A percentile compares a stretch with the other conserved stretches of the same genome.
These are phyloP conservation scores for Aeschynomene evenia DNA, from an alignment of 306 rosid species.

Conservation along the genomic window DNA sequence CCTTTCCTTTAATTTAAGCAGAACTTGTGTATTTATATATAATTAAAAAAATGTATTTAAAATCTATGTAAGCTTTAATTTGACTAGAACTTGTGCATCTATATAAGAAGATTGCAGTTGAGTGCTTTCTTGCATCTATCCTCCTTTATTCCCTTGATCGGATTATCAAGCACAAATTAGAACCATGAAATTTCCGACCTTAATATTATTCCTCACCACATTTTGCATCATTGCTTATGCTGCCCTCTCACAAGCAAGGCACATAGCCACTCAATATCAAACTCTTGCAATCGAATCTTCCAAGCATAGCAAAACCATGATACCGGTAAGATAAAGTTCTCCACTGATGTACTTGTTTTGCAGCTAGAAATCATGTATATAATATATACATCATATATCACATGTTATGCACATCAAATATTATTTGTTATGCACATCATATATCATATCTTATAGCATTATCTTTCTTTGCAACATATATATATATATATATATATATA, in stretches of 20 bases:
- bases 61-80: too few species aligned
- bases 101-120: neutral
- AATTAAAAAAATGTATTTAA: too few species aligned
- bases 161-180: neutral
- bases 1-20: neutral
- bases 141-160: too few species aligned
- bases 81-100: neutral
- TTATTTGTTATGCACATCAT: too few species aligned
- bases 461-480: too few species aligned
- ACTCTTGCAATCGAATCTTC: conserved; percentile 41
- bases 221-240: neutral
- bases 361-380: too few species aligned
- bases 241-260: conserved; percentile 27
- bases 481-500: too few species aligned
- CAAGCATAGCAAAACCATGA: conserved; percentile 40
- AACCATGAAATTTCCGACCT: neutral
- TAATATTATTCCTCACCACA: neutral
- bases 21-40: neutral
- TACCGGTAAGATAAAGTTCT: conserved; percentile 7
- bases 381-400: too few species aligned
- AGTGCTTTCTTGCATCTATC: neutral
- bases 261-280: conserved; percentile 34
- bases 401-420: too few species aligned
- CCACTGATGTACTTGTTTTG: too few species aligned
- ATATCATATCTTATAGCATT: too few species aligned